Evolutionary conservation across 2,329 filamentous ascomycete species (phyloP), one percentile per base, ranked within the genome.

Genomic region (Pestalotiopsis sp.): DNA sequence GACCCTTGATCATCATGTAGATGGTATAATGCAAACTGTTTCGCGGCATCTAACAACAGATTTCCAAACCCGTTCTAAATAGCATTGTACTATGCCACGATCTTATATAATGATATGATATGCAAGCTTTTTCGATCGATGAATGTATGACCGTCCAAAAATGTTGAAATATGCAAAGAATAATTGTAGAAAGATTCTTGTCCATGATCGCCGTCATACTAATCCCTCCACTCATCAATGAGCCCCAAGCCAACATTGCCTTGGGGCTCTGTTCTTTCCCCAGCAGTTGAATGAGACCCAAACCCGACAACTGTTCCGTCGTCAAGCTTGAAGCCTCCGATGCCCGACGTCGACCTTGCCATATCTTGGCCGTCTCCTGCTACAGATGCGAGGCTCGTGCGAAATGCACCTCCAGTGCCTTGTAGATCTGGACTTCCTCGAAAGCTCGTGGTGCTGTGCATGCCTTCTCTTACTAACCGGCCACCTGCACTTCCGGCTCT

Each of bases 271-370:
- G 14, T 5, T 40, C 49, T 23, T 38, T 58, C 64, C 14, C 62
- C 62, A 12, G 36, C n/a, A 14, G 62, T 17, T 13, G 62, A 12
- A 65, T 40, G 68, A 20, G 41, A 52, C 11, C 76, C 77, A 41
- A 78, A 78, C 65, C 75, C 76, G 36, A 78, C 73, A 2, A 77
- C 67, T 6, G 68, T 70, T 3, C 76, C 76, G 41, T 77, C 70
- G 14, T 73, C 70, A 17, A 78, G 72, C 40, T 72, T 69, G 52
- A 78, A 70, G 1, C 76, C 77, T 13, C 56, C 65, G 17, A 20
- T 25, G 2, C 74, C 76, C 5, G 77, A 77, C 17, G 70, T 73
- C 0, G 74, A 72, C 11, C 75, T 72, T 4, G 63, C 56, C 75
- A 75, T 77, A 13, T 73, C 68, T 59, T 75, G 75, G 0, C 71